phyloP scores from a whole-genome alignment of 148 eudicot genomes.

The Rheum nobile region DNA sequence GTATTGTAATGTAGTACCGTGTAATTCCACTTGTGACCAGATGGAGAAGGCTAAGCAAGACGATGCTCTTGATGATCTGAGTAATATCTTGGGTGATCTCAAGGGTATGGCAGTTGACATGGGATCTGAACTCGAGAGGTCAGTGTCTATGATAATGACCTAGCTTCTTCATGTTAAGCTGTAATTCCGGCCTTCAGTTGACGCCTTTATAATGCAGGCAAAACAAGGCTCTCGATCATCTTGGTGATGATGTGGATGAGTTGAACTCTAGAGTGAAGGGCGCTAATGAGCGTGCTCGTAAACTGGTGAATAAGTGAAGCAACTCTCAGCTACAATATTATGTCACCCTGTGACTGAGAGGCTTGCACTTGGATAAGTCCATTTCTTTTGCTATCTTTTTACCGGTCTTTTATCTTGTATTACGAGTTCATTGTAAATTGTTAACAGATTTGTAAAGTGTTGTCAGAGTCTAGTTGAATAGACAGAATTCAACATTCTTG shows the following conservation, averaged over 20 bases:
- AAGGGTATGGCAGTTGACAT: constrained; percentile 93
- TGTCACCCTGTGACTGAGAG: not conserved
- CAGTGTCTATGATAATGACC: constrained; percentile 8
- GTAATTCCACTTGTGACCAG: constrained; percentile 18
- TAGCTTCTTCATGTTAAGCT: not conserved
- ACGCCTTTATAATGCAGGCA: constrained; percentile 40
- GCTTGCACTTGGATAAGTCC: not conserved
- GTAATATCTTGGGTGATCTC: constrained; percentile 71
- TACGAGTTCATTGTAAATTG: not conserved
- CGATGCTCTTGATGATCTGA: constrained; percentile 56
- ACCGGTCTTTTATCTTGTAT: not conserved
- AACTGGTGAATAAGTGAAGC: constrained; percentile 30
- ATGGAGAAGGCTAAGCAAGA: constrained; percentile 82
- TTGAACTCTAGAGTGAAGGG: constrained; percentile 74
- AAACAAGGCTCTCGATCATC: constrained; percentile 78
- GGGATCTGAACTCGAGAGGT: constrained; percentile 86
- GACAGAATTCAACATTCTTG: not conserved
- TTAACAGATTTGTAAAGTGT: not conserved
- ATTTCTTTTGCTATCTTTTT: not conserved
- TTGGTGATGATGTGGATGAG: constrained; percentile 65
- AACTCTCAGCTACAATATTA: not conserved
- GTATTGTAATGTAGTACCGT: not conserved
- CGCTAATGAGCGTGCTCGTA: constrained; percentile 63
- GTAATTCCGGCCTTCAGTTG: not conserved
- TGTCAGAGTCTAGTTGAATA: not conserved